Evolutionary conservation across 176 grass and related monocot genomes (phyloP), one percentile per base, ranked within the genome.

Genomic region (Aegilops umbellulata): DNA sequence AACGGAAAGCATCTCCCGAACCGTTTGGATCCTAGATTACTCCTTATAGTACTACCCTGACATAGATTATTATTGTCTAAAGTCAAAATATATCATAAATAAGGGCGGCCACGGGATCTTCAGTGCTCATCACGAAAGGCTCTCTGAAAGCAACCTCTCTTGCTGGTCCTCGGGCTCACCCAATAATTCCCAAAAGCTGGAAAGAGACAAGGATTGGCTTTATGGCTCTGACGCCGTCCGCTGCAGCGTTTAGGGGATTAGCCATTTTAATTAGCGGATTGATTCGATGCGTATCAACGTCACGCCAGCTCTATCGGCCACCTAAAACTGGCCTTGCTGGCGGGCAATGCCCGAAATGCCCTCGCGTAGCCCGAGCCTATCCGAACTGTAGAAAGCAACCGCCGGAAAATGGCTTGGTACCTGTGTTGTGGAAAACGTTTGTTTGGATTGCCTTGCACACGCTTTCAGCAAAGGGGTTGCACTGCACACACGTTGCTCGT

Each of bases 171-270:
- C 16, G 51, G 51, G 51, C 19, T 36, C 30, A 53, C 73, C 31
- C 69, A 41, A 7, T 20, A 17, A 63, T 87, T 60, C 31, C 57
- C 74, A 15, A 74, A 80, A 87, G 75, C 27, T 83, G 76, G 69
- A 87, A 80, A 80, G 78, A 23, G 81, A 91, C 85, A 91, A 91
- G 80, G 81, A 68, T 87, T 80, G 84, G 47, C 85, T 91, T 91
- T 91, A 62, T 27, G 7, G 47, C 2, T 24, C 19, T 80, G 46
- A 87, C 85, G 68, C 78, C 71, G 79, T 90, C 38, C 4, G 6
- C 64, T 7, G 17, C 64, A 5, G 69, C 69, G 85, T 70, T 80
- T 80, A 85, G 61, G 55, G 81, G 65, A 77, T 77, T 88, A 91
- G 85, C 49, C 12, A 2, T 2, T 47, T 53, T 87, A 83, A 91